Evolutionary conservation across 768 basidiomycete genomes (phyloP), one percentile per base, ranked within the genome.

Genomic region (Rhodocollybia butyracea): DNA sequence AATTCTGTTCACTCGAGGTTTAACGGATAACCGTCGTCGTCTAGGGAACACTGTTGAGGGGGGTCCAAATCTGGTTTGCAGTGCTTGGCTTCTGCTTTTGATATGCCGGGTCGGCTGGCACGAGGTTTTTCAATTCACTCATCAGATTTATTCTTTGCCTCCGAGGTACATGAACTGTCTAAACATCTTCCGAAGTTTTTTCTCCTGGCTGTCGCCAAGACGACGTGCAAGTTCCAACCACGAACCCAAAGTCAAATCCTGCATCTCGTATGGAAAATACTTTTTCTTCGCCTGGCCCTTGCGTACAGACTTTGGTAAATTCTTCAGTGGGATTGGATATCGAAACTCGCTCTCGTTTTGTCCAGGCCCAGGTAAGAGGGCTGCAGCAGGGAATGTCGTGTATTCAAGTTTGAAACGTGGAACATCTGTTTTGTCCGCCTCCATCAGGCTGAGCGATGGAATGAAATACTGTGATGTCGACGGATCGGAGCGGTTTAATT

Each of bases 321-420:
- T 78, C 59, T 68, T 68, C 59, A 76, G 62, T 39, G 86, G 88
- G 22, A 88, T 74, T 27, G 82, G 84, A 59, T 80, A 80, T 45
- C 67, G 61, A 51, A 75, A 74, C 50, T 59, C 63, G 17, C 58
- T 51, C 57, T 61, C 59, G 22, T 62, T 56, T 34, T 50, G 48
- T 12, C 48, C 47, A 21, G 42, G 64, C 56, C 58, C 62, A 12
- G 30, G 61, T 32, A 52, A 55, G 13, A 60, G 64, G 51, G 63
- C 57, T 12, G 60, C 60, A 27, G 74, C 71, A 61, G 80, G 67
- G 64, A 82, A 86, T 52, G 91, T 94, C 70, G 86, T 62, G 66
- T 94, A 93, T 68, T 94, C 91, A 60, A 95, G 71, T 70, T 85
- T 76, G 74, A 83, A 92, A 61, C 73, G 70, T 2, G 91, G 91